phyloP scores from a whole-genome alignment of 345 rosid species.

The Odontarrhena argentea region DNA sequence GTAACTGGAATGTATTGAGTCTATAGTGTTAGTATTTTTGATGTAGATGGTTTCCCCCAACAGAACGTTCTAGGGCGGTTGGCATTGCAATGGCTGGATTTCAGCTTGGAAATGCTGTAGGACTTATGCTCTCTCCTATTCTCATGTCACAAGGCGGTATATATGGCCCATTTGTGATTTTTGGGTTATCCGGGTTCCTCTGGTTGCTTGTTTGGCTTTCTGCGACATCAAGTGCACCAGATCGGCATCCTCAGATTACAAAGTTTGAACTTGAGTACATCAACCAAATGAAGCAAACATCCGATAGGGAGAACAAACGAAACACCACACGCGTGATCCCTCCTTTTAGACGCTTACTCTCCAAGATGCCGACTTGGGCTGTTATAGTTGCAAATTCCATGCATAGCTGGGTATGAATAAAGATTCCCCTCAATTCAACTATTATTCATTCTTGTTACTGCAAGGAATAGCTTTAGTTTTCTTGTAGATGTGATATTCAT shows the following conservation, averaged over 20 bases:
- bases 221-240: slow-evolving; percentile 79
- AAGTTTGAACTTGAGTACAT: slow-evolving; percentile 79
- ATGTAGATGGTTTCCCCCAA: slow-evolving; percentile 93
- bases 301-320: slow-evolving; percentile 47
- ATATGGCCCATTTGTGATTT: slow-evolving; percentile 92
- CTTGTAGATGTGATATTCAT: slow-evolving; percentile 4
- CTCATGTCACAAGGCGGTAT: slow-evolving; percentile 87
- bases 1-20: slow-evolving; percentile 7
- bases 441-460: slow-evolving; percentile 4
- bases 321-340: slow-evolving; percentile 58
- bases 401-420: slow-evolving; percentile 85
- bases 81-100: slow-evolving; percentile 97
- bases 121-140: slow-evolving; percentile 84
- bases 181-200: slow-evolving; percentile 87
- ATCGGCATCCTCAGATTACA: slow-evolving; percentile 76
- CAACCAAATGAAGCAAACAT: slow-evolving; percentile 47
- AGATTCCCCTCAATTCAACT: slow-evolving; percentile 6
- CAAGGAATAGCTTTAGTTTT: neutral
- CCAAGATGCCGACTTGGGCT: slow-evolving; percentile 94
- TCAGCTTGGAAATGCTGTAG: slow-evolving; percentile 88
- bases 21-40: slow-evolving; percentile 41
- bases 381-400: slow-evolving; percentile 88
- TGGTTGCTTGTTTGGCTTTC: slow-evolving; percentile 94
- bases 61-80: slow-evolving; percentile 93
- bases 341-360: slow-evolving; percentile 80